Evolutionary conservation across 192 early-diverging fungal species (phyloP).

Genomic region (Radiomyces spectabilis): DNA sequence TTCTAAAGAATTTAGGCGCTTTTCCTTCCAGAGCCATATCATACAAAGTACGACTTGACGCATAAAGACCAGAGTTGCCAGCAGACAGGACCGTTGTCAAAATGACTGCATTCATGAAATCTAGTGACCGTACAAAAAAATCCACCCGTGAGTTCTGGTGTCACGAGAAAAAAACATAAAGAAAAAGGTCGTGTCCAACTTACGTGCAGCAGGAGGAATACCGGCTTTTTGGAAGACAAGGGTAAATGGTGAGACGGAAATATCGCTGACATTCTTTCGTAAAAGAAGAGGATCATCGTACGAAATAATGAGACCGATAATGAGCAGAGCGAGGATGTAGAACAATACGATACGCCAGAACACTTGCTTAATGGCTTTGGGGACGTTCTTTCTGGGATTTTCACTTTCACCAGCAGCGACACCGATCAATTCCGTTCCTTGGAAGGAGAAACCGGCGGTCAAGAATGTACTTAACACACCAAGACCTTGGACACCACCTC

Average conservation of each 20-base stretch:
- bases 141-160: too few relatives aligned
- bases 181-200: background rate
- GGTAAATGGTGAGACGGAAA: slow-evolving; percentile 58
- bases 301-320: slow-evolving; percentile 65
- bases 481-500: slow-evolving; percentile 48
- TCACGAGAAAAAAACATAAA: background rate
- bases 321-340: slow-evolving; percentile 57
- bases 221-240: slow-evolving; percentile 53
- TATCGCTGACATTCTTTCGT: slow-evolving; percentile 26
- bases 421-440: slow-evolving; percentile 88
- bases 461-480: slow-evolving; percentile 64
- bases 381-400: slow-evolving; percentile 66
- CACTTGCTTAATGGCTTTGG: slow-evolving; percentile 63
- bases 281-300: slow-evolving; percentile 48
- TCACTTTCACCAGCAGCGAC: slow-evolving; percentile 84
- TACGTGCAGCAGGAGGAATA: slow-evolving; percentile 34
- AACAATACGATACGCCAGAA: slow-evolving; percentile 75
- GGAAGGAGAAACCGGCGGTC: slow-evolving; percentile 80
- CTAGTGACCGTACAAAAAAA: too few relatives aligned
- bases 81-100: slow-evolving; percentile 66
- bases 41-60: slow-evolving; percentile 56
- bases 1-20: slow-evolving; percentile 50
- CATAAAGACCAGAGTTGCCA: slow-evolving; percentile 70
- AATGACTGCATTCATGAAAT: slow-evolving; percentile 72
- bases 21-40: slow-evolving; percentile 54